These are phyloP conservation scores for Candida neerlandica DNA, from an alignment of 1,139 yeast species.

Conservation along the genomic window DNA sequence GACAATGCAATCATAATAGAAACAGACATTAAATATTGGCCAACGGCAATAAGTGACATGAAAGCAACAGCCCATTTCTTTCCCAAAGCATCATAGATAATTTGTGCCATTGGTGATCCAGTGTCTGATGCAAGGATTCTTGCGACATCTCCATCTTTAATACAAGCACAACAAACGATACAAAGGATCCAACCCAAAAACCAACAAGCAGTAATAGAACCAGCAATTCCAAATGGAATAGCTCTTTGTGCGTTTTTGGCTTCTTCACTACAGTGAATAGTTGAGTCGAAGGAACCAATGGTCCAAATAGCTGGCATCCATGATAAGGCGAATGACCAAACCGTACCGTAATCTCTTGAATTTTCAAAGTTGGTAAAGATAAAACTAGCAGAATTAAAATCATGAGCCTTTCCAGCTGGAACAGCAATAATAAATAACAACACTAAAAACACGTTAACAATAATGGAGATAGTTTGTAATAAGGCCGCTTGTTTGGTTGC, in stretches of 20 bases:
- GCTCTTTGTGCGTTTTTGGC: slow-evolving; percentile 65
- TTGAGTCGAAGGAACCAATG: slow-evolving; percentile 69
- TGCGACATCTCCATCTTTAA: slow-evolving; percentile 50
- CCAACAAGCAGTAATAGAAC: slow-evolving; percentile 57
- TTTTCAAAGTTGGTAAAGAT: slow-evolving; percentile 62
- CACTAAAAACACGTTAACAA: slow-evolving; percentile 56
- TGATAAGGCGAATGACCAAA: slow-evolving; percentile 65
- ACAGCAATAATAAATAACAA: slow-evolving; percentile 65
- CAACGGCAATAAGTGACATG: slow-evolving; percentile 59
- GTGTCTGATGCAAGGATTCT: slow-evolving; percentile 44
- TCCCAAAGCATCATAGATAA: slow-evolving; percentile 66
- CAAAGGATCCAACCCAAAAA: slow-evolving; percentile 60
- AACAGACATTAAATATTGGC: slow-evolving; percentile 67
- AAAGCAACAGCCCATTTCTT: slow-evolving; percentile 70
- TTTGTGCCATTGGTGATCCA: slow-evolving; percentile 67
- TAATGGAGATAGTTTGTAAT: slow-evolving; percentile 62
- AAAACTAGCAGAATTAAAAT: slow-evolving; percentile 36
- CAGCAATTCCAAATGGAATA: slow-evolving; percentile 64
- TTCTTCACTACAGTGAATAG: slow-evolving; percentile 75
- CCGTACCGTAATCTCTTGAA: slow-evolving; percentile 58
- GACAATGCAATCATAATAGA: slow-evolving; percentile 40
- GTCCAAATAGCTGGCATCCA: slow-evolving; percentile 73
- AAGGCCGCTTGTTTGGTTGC: slow-evolving; percentile 51
- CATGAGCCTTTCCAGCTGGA: slow-evolving; percentile 51
- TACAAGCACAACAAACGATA: slow-evolving; percentile 57